These are phyloP conservation scores for Chloridella minuta DNA, from an alignment of 352 stramenopile genomes.

Conservation along the genomic window DNA sequence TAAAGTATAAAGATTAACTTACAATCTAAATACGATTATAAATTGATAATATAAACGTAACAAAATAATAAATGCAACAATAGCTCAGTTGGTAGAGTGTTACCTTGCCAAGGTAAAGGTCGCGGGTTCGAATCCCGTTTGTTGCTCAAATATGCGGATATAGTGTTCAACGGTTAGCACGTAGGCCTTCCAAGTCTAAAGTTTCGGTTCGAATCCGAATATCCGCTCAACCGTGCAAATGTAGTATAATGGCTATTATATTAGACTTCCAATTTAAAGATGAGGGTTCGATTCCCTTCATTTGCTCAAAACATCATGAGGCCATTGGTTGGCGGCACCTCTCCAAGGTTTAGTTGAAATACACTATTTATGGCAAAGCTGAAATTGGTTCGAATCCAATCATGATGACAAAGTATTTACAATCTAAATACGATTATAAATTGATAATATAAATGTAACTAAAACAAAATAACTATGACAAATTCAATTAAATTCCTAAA, in stretches of 20 bases:
- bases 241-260: neutral
- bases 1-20: no score
- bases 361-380: neutral
- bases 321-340: neutral
- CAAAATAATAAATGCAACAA: no score
- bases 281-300: neutral
- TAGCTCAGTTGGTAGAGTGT: slow-evolving; percentile 5
- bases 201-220: neutral
- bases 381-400: neutral
- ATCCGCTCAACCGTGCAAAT: neutral
- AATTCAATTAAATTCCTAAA: no score
- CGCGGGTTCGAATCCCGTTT: neutral
- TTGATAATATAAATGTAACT: no score
- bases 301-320: neutral
- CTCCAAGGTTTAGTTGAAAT: neutral
- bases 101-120: neutral
- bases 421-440: no score
- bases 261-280: neutral
- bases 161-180: neutral
- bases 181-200: neutral
- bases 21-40: no score
- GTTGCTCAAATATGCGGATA: neutral
- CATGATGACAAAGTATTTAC: neutral
- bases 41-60: no score
- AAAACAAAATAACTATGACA: no score